Base-by-base conservation (phyloP, 139 green algal genomes). In the Coelastrella sp. region DNA sequence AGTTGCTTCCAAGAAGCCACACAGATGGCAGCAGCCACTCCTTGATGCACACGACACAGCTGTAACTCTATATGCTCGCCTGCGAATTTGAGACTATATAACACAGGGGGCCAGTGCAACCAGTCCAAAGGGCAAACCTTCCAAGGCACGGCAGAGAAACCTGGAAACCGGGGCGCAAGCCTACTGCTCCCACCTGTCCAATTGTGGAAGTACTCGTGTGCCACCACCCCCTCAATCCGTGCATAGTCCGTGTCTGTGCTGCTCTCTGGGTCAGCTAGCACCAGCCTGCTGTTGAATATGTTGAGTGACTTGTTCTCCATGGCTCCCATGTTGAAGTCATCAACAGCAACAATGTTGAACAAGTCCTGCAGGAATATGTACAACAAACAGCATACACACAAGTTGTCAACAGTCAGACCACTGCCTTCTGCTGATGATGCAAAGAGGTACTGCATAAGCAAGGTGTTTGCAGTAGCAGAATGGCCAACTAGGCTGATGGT, bases 221-320 rank as follows among this genome's bases (percentile, higher is more conserved):
- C 97, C 54, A 98, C 94, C 14, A 99, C 96, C 59, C 95, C 96
- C 94, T 99, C 97, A 68, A 99, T 99, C 82, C 95, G 93, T 0
- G 82, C 91, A 92, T 98, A 99, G 94, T 99, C 98, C 57, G 85
- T 88, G 93, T 99, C 98, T 5, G 98, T 99, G 80, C 97, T 96
- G 13, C 96, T 99, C 84, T 98, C 93, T 10, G 97, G 96, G 3
- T 96, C 97, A 8, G 98, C 98, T 23, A 99, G 93, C 73, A 99
- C 97, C 58, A 99, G 93, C 85, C 87, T 87, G 56, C 90, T 95
- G 95, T 99, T 99, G 94, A 99, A 99, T 88, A 99, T 95, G 94
- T 99, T 99, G n/a, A 99, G 96, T 0, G 88, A 96, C 94, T 99
- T 99, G 97, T 99, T 99, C 95, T 99, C 98, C 98, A 99, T 99